Conservation (phyloP, 192 early-diverging fungal genomes). For the Glomus cerebriforme region DNA sequence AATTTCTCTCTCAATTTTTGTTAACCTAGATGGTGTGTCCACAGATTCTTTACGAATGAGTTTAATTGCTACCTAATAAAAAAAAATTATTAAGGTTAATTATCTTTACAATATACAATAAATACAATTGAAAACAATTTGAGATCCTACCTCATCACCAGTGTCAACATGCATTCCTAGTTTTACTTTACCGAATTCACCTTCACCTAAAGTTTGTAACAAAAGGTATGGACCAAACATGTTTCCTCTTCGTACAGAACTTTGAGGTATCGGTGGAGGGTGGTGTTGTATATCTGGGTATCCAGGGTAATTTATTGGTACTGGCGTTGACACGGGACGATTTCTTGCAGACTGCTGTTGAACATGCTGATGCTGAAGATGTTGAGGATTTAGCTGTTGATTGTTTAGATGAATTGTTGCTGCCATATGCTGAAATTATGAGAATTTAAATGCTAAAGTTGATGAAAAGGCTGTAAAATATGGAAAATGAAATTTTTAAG, state of each 20-base stretch:
- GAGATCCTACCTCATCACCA: slow-evolving; percentile 61
- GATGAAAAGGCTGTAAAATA: neutral
- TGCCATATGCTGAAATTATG: slow-evolving; percentile 8
- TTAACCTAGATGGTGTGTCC: slow-evolving; percentile 76
- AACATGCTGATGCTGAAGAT: slow-evolving; percentile 12
- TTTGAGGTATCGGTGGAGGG: slow-evolving; percentile 17
- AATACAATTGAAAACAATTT: no score
- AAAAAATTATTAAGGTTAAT: neutral
- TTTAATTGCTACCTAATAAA: slow-evolving; percentile 85
- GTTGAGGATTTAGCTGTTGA: neutral
- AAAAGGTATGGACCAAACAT: slow-evolving; percentile 91
- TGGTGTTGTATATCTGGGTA: slow-evolving; percentile 10
- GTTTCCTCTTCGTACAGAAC: slow-evolving; percentile 51
- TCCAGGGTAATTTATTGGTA: slow-evolving; percentile 27
- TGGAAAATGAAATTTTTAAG: neutral
- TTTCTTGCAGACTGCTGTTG: slow-evolving; percentile 25
- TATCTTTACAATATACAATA: neutral
- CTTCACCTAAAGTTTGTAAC: slow-evolving; percentile 95
- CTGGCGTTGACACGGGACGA: slow-evolving; percentile 25
- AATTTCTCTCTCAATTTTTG: slow-evolving; percentile 95
- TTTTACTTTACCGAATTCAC: slow-evolving; percentile 98
- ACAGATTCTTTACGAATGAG: slow-evolving; percentile 92
- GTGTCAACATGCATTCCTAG: slow-evolving; percentile 82
- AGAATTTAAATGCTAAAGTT: neutral
- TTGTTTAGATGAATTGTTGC: slow-evolving; percentile 16